Conservation (phyloP, 1,139 yeast genomes). For the Sugiyamaella castrensis region DNA sequence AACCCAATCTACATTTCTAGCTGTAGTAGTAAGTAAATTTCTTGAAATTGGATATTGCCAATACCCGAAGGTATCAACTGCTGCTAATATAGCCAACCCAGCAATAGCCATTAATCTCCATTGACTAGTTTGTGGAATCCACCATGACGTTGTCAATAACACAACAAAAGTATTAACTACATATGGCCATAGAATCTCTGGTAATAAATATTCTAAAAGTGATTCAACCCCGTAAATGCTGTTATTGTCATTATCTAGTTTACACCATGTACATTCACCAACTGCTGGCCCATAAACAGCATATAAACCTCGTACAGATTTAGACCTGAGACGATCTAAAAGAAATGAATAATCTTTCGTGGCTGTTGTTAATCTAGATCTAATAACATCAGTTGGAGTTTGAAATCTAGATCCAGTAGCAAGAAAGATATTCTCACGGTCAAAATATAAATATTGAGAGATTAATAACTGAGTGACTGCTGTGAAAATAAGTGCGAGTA, state of each 20-base stretch:
- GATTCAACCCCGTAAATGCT: constrained; percentile 9
- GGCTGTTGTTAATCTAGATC: constrained; percentile 19
- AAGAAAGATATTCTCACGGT: constrained; percentile 20
- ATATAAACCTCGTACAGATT: constrained; percentile 26
- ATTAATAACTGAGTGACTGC: constrained; percentile 10
- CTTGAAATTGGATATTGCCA: constrained; percentile 14
- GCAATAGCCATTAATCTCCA: constrained; percentile 20
- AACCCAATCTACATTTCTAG: constrained; percentile 23
- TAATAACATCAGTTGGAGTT: constrained; percentile 26
- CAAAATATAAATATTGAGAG: not conserved
- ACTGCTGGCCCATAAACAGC: constrained; percentile 29
- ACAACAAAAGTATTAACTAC: constrained; percentile 22
- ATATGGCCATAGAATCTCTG: constrained; percentile 26
- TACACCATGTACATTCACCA: constrained; percentile 30
- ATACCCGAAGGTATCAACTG: constrained; percentile 15
- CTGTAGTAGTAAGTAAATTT: constrained; percentile 14
- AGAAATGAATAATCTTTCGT: constrained; percentile 16
- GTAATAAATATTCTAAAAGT: constrained; percentile 24
- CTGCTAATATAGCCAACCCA: constrained; percentile 10
- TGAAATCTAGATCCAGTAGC: constrained; percentile 26
- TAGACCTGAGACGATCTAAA: constrained; percentile 22
- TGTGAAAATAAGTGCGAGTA: constrained; percentile 6
- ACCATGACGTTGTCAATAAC: constrained; percentile 22
- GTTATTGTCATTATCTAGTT: constrained; percentile 15
- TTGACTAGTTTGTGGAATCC: constrained; percentile 18